Percentiles rank a stretch among this genome's conserved stretches.
These are phyloP conservation scores for Lycium ferocissimum DNA, from an alignment of 257 asterid species.

Conservation along the genomic window DNA sequence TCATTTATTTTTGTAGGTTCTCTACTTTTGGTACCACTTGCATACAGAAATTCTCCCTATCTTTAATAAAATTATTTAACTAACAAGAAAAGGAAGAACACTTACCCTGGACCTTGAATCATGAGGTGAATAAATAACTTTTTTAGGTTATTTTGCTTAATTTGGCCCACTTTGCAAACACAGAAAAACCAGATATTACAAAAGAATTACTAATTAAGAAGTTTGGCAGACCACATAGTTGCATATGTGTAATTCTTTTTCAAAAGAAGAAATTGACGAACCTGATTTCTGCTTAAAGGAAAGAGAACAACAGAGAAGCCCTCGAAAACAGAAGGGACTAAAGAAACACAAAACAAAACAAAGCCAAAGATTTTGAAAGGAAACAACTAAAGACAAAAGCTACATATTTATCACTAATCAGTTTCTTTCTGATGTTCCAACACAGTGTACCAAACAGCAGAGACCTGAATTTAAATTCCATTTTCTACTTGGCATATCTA, in stretches of 20 bases:
- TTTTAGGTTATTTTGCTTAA: background rate
- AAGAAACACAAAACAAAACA: background rate
- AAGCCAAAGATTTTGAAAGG: background rate
- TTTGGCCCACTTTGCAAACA: slow-evolving; percentile 11
- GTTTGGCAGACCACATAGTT: background rate
- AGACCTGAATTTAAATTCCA: background rate
- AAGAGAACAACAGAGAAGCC: background rate
- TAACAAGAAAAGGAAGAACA: background rate
- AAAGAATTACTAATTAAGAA: background rate
- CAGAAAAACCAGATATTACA: background rate
- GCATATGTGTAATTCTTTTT: background rate
- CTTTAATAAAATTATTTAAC: background rate
- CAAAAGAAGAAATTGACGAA: background rate
- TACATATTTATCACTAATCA: slow-evolving; percentile 7
- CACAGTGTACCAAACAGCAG: background rate
- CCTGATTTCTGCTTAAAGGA: slow-evolving; percentile 12
- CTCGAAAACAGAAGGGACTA: background rate
- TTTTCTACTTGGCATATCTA: background rate
- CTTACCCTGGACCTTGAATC: background rate
- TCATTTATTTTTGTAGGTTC: background rate
- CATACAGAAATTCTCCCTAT: background rate
- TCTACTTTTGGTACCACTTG: background rate
- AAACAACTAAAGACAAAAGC: background rate
- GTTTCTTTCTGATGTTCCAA: background rate
- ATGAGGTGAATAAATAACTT: background rate